Evolutionary conservation across 2,329 filamentous ascomycete genomes (phyloP), one percentile per base, ranked within the genome.

Genomic region (Dothistroma pini): DNA sequence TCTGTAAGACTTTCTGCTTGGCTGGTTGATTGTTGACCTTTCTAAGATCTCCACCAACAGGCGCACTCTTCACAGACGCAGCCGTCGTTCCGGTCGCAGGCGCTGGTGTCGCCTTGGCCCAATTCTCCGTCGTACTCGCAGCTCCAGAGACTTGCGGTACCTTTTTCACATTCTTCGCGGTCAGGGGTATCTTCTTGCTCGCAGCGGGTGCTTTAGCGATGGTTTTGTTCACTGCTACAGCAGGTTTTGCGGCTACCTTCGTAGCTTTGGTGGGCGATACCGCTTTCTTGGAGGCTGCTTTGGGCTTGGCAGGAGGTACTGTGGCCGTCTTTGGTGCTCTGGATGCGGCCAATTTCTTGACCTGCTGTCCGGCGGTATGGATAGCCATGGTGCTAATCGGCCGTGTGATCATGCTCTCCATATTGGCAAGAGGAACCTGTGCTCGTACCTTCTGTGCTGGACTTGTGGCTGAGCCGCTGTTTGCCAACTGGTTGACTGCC

Each of bases 361-460:
- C 62, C 22, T 64, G 58, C 16, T 61, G 58, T 8, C 67, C 69
- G 19, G 70, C 71, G 41, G 61, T 68, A n/a, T 75, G 72, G 34
- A 75, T 61, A 1, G 72, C 73, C 34, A 74, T 57, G 1, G 73
- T 75, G 25, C 66, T 72, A 9, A 75, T 54, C 10, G 74, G 74
- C 35, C 73, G 59, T 1, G 74, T 75, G 51, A 75, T 69, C 44
- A 71, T 69, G 29, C 71, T 67, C 48, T 74, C 69, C 55, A 69
- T 68, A 29, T 74, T 74, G 12, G 70, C 72, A 58, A 74, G 62
- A 4, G 72, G 71, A 50, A 73, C 61, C 2, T 70, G 64, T 21
- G 69, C 68, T 41, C 66, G 66, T 35, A 73, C 62, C 14, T 62
- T 66, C 31, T 67, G 59, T 4, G 60, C 62, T 16, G 70, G 67